These are phyloP conservation scores for Heimioporus punctisporus DNA, from an alignment of 1,284 basidiomycete species.

Conservation along the genomic window DNA sequence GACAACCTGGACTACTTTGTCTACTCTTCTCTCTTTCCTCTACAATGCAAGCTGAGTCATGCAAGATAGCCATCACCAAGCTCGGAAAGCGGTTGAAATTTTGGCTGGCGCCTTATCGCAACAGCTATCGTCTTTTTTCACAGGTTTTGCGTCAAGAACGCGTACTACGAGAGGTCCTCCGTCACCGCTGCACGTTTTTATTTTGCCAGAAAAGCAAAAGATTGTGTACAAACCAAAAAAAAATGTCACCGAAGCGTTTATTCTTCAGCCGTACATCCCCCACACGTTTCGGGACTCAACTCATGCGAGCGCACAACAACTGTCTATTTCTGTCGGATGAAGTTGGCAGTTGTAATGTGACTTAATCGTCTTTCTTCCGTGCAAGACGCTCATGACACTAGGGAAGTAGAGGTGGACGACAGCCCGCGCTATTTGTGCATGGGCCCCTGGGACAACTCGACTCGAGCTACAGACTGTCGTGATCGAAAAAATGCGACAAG, in stretches of 20 bases:
- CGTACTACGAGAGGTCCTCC: constrained; percentile 91
- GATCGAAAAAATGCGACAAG: too few relatives aligned
- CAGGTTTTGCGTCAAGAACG: constrained; percentile 94
- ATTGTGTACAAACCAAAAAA: constrained; percentile 96
- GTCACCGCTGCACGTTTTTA: constrained; percentile 95
- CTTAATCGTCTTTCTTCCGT: constrained; percentile 93
- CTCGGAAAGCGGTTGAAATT: constrained; percentile 81
- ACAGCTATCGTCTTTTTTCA: constrained; percentile 95
- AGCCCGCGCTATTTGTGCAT: constrained; percentile 76
- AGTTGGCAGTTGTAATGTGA: constrained; percentile 97
- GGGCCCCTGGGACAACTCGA: constrained; percentile 67
- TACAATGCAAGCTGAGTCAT: constrained; percentile 50
- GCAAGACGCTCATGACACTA: constrained; percentile 82
- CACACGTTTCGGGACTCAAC: neutral
- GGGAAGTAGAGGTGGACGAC: constrained; percentile 65
- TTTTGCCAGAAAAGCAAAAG: constrained; percentile 96
- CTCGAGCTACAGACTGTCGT: constrained; percentile 63
- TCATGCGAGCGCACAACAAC: constrained; percentile 44
- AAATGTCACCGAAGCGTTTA: constrained; percentile 81
- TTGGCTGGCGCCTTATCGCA: constrained; percentile 90
- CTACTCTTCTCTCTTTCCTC: constrained; percentile 85
- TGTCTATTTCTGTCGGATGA: constrained; percentile 84
- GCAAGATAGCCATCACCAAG: constrained; percentile 73
- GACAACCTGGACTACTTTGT: constrained; percentile 75
- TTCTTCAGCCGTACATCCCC: constrained; percentile 73